phyloP scores from a whole-genome alignment of 768 basidiomycete species.

The Suillus cothurnatus region DNA sequence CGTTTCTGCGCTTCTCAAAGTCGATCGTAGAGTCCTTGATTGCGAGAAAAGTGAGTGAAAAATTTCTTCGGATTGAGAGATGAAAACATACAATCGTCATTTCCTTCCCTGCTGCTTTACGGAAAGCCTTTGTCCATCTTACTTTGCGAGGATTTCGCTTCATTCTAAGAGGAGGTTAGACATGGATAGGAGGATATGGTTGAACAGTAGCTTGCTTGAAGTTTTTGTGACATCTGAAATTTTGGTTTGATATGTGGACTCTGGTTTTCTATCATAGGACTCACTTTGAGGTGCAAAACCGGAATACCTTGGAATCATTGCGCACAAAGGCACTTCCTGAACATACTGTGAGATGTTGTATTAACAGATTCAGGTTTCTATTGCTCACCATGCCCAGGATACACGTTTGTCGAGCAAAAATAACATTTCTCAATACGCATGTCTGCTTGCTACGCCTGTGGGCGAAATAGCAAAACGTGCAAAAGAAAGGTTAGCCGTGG shows the following conservation, averaged over 20 bases:
- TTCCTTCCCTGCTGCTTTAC: conserved; percentile 98
- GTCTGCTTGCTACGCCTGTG: conserved; percentile 12
- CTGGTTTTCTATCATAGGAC: conserved; percentile 24
- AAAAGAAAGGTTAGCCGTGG: conserved; percentile 22
- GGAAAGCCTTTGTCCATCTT: conserved; percentile 98
- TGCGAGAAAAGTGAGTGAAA: background rate
- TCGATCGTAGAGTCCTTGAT: conserved; percentile 94
- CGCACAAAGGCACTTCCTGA: conserved; percentile 92
- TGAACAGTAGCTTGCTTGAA: conserved; percentile 73
- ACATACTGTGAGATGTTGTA: background rate
- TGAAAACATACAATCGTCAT: conserved; percentile 86
- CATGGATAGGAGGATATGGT: no score
- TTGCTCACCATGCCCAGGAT: conserved; percentile 87
- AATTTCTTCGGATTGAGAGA: conserved; percentile 5
- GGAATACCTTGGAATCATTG: conserved; percentile 97
- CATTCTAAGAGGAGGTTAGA: conserved; percentile 61
- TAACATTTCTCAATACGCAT: conserved; percentile 99
- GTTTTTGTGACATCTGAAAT: conserved; percentile 91
- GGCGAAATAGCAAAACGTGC: background rate
- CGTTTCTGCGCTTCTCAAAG: conserved; percentile 98
- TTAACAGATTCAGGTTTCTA: background rate
- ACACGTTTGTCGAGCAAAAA: conserved; percentile 96
- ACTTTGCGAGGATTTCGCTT: conserved; percentile 99
- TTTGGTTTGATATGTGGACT: conserved; percentile 11
- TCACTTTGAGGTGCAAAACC: conserved; percentile 97